phyloP scores from a whole-genome alignment of 208 protist genomes.

The Trypanosoma avium region DNA sequence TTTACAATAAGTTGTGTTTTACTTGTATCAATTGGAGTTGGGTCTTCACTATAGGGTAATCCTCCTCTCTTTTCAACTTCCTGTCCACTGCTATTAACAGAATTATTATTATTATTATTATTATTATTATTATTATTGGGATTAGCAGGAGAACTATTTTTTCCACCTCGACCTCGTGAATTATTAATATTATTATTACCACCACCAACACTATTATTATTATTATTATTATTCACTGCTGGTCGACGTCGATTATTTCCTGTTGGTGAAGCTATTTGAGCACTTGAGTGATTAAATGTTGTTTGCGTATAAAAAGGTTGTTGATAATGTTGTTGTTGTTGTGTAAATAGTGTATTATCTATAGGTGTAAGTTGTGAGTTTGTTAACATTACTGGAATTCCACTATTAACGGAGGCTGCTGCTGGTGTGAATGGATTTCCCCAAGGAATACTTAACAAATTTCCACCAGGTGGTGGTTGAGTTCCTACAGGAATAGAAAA shows the following conservation, averaged over 20 bases:
- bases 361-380: background rate
- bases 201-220: background rate
- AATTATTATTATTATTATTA: background rate
- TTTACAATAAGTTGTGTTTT: constrained; percentile 74
- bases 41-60: constrained; percentile 41
- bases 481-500: background rate
- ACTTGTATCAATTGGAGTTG: constrained; percentile 45
- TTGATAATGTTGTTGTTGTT: constrained; percentile 8
- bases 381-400: background rate
- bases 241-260: background rate
- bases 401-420: background rate
- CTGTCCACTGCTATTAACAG: constrained; percentile 1
- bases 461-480: background rate
- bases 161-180: background rate
- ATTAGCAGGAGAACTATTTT: too few relatives aligned
- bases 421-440: background rate
- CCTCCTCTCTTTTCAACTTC: constrained; percentile 24
- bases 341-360: background rate
- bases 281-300: background rate
- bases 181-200: background rate
- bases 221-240: background rate
- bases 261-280: background rate
- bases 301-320: background rate
- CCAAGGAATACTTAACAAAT: constrained; percentile 1
- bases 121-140: constrained; percentile 2